Base-by-base conservation (phyloP, 495 filamentous ascomycete genomes). In the Jackrogersella multiformis region DNA sequence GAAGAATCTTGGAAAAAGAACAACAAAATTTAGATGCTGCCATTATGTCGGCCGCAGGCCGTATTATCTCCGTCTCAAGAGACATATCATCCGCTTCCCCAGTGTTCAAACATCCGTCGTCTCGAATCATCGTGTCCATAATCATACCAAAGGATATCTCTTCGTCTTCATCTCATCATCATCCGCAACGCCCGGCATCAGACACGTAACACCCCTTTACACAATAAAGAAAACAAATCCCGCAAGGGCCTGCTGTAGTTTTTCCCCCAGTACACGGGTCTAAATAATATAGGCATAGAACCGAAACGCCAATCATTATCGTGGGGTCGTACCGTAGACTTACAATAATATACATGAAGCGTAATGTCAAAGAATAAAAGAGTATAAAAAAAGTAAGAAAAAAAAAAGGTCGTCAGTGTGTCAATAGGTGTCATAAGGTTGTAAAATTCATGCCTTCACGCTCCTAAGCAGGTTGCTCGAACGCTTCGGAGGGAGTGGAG, bases 401-500 rank as follows among this genome's bases (percentile, higher is more conserved):
- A 61, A 28, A 44, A 18, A 39, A 18, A 15, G 13, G 5, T 20
- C 26, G 55, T 68, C 16, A 38, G 13, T 21, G 46, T 68, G 41
- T 39, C 7, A 13, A 39, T 45, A 36, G 53, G 4, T 42, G n/a
- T 28, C 8, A 23, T 18, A 18, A 16, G 13, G 4, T 21, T 32
- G 15, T 6, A 55, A 42, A 18, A 6, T 52, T 57, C n/a, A 65
- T 28, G 52, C 28, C 24, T 15, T 51, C 12, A 59, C 53, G 38
- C 55, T 48, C 42, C 56, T 62, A 35, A 28, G 34, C 24, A 23
- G 51, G 32, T 36, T 68, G 36, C 32, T 34, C 4, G 57, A 64
- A 2, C 51, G 53, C 45, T 72, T 76, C 46, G 46, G 68, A 10
- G 88, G 88, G 9, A 90, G 79, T 4, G 88, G 85, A 5, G 88